Evolutionary conservation across 139 green algal genomes (phyloP).

Genomic region (Zygnema circumcarinatum): DNA sequence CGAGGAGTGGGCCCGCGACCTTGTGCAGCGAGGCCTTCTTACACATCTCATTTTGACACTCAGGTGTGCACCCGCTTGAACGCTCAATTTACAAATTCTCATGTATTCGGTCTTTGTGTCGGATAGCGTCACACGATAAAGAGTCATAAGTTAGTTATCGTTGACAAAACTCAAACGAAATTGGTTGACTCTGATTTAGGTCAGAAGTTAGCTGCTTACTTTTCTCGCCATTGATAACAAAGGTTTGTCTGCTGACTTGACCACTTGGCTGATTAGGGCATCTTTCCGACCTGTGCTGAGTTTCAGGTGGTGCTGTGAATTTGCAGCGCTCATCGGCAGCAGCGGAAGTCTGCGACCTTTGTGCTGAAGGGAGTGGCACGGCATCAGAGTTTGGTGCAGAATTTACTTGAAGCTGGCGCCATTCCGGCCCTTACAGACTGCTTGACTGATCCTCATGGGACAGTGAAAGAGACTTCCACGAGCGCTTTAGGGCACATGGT

Average conservation of each 20-base stretch:
- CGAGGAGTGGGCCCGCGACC: slow-evolving; percentile 24
- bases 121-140: too few relatives aligned
- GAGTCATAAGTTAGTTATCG: too few relatives aligned
- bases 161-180: too few relatives aligned
- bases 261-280: too few relatives aligned
- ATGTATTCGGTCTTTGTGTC: too few relatives aligned
- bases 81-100: too few relatives aligned
- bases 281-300: too few relatives aligned
- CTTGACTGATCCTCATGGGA: background rate
- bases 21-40: slow-evolving; percentile 26
- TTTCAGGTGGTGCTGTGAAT: too few relatives aligned
- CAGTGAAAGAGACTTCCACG: slow-evolving; percentile 32
- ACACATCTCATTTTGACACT: slow-evolving; percentile 21
- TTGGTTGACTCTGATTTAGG: too few relatives aligned
- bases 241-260: too few relatives aligned
- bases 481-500: slow-evolving; percentile 40
- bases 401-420: background rate
- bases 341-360: slow-evolving; percentile 3
- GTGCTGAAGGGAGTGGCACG: slow-evolving; percentile 23
- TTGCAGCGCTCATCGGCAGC: slow-evolving; percentile 36
- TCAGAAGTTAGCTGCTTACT: too few relatives aligned
- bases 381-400: background rate
- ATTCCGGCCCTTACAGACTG: slow-evolving; percentile 30
- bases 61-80: slow-evolving; percentile 13
- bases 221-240: too few relatives aligned